A percentile compares a stretch with the other conserved stretches of the same genome.
These are phyloP conservation scores for Letharia columbiana DNA, from an alignment of 495 filamentous ascomycete genomes.

Conservation along the genomic window DNA sequence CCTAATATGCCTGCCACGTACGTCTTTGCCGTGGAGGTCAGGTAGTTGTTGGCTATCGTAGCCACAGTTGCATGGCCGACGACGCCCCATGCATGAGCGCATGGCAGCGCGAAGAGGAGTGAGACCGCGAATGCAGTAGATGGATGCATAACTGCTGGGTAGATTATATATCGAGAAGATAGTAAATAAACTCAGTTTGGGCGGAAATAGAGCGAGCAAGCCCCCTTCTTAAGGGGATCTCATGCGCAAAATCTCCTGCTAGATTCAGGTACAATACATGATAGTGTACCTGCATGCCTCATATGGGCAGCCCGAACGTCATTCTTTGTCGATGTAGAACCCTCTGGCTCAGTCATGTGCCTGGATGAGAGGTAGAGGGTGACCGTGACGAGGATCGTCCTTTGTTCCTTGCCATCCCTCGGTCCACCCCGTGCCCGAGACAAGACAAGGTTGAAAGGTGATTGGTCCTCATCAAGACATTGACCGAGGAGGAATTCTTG, in stretches of 20 bases:
- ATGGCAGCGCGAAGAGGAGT: slow-evolving; percentile 15
- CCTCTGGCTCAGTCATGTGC: slow-evolving; percentile 9
- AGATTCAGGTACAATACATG: background rate
- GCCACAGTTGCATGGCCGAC: slow-evolving; percentile 56
- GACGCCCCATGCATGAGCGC: slow-evolving; percentile 41
- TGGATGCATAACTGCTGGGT: slow-evolving; percentile 5
- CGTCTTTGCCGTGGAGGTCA: slow-evolving; percentile 35
- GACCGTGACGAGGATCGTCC: background rate
- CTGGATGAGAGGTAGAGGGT: slow-evolving; percentile 10
- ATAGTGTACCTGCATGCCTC: slow-evolving; percentile 14
- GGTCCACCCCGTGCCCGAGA: background rate
- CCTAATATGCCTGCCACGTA: slow-evolving; percentile 43
- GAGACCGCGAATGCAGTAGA: slow-evolving; percentile 11
- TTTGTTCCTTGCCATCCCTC: slow-evolving; percentile 2
- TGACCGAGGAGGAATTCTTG: slow-evolving; percentile 1
- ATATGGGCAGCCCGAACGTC: slow-evolving; percentile 3
- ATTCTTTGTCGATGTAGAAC: slow-evolving; percentile 2
- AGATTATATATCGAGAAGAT: background rate
- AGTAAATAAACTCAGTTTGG: background rate
- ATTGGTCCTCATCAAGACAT: slow-evolving; percentile 9
- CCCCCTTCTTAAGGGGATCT: background rate
- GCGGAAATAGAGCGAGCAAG: background rate
- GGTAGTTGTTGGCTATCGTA: slow-evolving; percentile 49
- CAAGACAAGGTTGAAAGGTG: background rate
- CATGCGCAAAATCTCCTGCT: background rate